Percentiles rank a stretch among this genome's conserved stretches.
phyloP scores from a whole-genome alignment of 139 green algal genomes.

The Closterium sp. region DNA sequence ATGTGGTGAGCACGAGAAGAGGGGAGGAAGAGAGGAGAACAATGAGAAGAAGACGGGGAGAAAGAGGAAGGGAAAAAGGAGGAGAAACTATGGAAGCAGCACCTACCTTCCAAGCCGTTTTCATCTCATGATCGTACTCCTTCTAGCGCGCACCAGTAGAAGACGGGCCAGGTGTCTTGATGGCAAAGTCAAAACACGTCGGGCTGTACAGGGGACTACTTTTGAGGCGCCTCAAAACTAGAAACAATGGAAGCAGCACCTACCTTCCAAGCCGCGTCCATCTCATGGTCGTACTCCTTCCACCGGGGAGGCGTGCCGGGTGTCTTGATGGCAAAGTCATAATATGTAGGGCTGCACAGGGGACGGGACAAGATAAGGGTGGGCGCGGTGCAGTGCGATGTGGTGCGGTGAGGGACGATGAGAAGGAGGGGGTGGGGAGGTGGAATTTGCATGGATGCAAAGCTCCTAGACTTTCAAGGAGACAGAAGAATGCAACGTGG shows the following conservation, averaged over 20 bases:
- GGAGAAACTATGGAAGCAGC: neutral
- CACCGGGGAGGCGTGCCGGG: slow-evolving; percentile 73
- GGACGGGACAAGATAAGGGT: neutral
- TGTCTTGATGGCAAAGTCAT: slow-evolving; percentile 88
- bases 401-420: neutral
- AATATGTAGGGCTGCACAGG: slow-evolving; percentile 31
- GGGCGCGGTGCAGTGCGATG: too few relatives aligned
- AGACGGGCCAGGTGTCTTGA: slow-evolving; percentile 75
- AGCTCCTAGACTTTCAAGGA: too few relatives aligned
- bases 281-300: slow-evolving; percentile 81
- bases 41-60: slow-evolving; percentile 8
- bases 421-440: too few relatives aligned
- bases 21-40: neutral
- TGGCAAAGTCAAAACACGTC: slow-evolving; percentile 79
- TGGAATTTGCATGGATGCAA: neutral
- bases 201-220: neutral
- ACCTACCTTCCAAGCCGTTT: slow-evolving; percentile 62
- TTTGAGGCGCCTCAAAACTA: too few relatives aligned
- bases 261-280: slow-evolving; percentile 67
- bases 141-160: slow-evolving; percentile 64
- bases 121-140: slow-evolving; percentile 81
- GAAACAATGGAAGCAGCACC: neutral
- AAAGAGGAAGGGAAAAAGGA: slow-evolving; percentile 7
- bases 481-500: too few relatives aligned
- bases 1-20: neutral